Base-by-base conservation (phyloP, 768 basidiomycete genomes). In the Tylopilus balloui region DNA sequence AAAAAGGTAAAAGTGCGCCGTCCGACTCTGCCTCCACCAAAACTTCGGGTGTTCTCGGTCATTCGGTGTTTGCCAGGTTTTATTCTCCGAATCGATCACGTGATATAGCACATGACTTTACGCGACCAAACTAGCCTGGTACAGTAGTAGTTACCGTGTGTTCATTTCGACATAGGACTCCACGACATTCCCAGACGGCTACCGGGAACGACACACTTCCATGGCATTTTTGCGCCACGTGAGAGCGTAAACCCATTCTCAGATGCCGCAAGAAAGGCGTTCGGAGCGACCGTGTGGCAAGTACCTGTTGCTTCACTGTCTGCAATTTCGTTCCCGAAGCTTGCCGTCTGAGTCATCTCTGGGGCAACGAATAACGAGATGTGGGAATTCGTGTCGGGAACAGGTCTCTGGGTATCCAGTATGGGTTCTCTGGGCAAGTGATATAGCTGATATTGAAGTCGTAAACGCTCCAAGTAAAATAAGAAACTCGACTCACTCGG, bases 221-320 rank as follows among this genome's bases (percentile, higher is more conserved):
- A 78, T 8, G 64, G 42, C 24, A 56, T 37, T 42, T 73, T 63
- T 20, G 51, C 45, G 8, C 62, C 60, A 20, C 61, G 61, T 15
- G 74, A 56, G 15, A 78, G 54, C 3, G 63, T 57, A 51, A 80
- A 76, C 9, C 80, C 80, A 47, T 79, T 79, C 60, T 81, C 81
- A 45, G 78, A 81, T 11, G 70, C 69, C 2, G 71, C 76, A n/a
- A 77, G 42, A 39, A 82, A 81, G 0, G 56, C 54, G 17, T 57
- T 46, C 14, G 45, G 37, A 43, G 58, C 17, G 10, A 51, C 15
- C 3, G 28, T 40, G 6, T 29, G 13, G 14, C 39, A 52, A 19
- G 23, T 21, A 38, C 35, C 41, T 15, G 57, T 3, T 19, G 4
- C 48, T 10, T 10, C 3, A 12, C 19, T 25, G 2, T 47, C 39